These are phyloP conservation scores for Spergularia bocconei DNA, from an alignment of 148 eudicot species.

Conservation along the genomic window DNA sequence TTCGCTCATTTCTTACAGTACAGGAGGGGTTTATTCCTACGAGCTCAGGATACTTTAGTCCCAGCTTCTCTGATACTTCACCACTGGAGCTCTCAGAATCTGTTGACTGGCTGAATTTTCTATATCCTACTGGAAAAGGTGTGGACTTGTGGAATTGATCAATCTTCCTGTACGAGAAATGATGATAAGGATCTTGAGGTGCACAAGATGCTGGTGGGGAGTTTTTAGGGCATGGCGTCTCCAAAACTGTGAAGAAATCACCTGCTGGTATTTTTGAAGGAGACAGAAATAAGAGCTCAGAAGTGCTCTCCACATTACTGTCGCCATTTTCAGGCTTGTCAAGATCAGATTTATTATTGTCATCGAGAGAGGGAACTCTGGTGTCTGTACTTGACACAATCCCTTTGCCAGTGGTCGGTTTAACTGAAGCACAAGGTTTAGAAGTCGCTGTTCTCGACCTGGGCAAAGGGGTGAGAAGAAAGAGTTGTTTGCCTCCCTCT, in stretches of 20 bases:
- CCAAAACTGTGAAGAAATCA: slow-evolving; percentile 37
- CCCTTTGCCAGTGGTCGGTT: slow-evolving; percentile 31
- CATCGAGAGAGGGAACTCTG: slow-evolving; percentile 27
- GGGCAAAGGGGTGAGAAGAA: slow-evolving; percentile 84
- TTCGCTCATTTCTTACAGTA: slow-evolving; percentile 35
- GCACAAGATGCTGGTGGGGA: slow-evolving; percentile 61
- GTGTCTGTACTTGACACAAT: slow-evolving; percentile 21
- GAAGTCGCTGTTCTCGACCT: slow-evolving; percentile 38
- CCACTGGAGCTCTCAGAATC: slow-evolving; percentile 51
- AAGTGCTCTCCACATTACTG: slow-evolving; percentile 25
- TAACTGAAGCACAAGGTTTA: slow-evolving; percentile 39
- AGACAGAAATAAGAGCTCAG: slow-evolving; percentile 27
- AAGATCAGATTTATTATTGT: slow-evolving; percentile 18
- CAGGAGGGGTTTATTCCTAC: slow-evolving; percentile 46
- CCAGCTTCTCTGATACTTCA: slow-evolving; percentile 37
- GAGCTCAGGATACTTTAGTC: slow-evolving; percentile 56
- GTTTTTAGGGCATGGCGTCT: slow-evolving; percentile 66
- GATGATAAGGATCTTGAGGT: slow-evolving; percentile 58
- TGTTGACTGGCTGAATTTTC: slow-evolving; percentile 30
- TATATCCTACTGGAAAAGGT: slow-evolving; percentile 53
- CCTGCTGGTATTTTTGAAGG: slow-evolving; percentile 26
- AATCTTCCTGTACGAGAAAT: slow-evolving; percentile 29
- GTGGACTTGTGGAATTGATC: slow-evolving; percentile 47
- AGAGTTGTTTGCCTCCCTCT: slow-evolving; percentile 73
- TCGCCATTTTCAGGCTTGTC: slow-evolving; percentile 26